Percentiles rank a stretch among this genome's conserved stretches.
phyloP scores from a whole-genome alignment of 306 rosid genomes.

The Dalbergia oliveri region DNA sequence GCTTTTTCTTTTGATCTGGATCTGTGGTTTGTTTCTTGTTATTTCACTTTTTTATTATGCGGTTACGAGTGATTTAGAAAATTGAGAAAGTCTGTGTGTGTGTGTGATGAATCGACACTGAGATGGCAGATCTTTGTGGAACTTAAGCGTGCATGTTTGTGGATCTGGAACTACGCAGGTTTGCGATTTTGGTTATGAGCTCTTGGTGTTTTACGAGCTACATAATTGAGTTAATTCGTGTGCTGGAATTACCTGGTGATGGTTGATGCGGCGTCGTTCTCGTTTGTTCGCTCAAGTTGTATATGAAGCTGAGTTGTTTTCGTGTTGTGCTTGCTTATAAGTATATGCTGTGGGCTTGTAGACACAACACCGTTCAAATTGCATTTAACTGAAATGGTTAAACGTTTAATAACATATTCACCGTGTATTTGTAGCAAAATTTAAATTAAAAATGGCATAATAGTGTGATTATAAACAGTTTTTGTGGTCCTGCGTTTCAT shows the following conservation, averaged over 20 bases:
- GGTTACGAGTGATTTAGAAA: background rate
- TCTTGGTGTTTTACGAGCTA: conserved; percentile 15
- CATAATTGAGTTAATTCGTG: conserved; percentile 7
- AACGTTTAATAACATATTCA: background rate
- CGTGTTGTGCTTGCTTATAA: background rate
- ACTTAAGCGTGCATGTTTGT: conserved; percentile 16
- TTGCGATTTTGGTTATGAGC: conserved; percentile 12
- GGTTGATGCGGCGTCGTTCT: background rate
- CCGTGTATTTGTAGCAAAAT: background rate
- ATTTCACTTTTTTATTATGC: conserved; percentile 6
- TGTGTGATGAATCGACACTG: conserved; percentile 1
- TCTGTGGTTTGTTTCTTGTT: conserved; percentile 44
- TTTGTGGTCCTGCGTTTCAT: conserved; percentile 13
- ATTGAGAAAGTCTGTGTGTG: conserved; percentile 2
- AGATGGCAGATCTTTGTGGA: conserved; percentile 3
- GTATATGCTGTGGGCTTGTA: background rate
- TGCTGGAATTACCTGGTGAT: background rate
- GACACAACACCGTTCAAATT: background rate
- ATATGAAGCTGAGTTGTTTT: conserved; percentile 19
- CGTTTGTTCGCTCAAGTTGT: conserved; percentile 7
- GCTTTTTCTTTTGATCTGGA: conserved; percentile 52
- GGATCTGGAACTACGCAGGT: conserved; percentile 47
- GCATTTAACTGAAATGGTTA: background rate
- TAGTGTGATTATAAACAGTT: conserved; percentile 15
- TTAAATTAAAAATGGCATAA: background rate